Conservation (phyloP, 2,329 filamentous ascomycete species). For the Verticillium alfalfae region DNA sequence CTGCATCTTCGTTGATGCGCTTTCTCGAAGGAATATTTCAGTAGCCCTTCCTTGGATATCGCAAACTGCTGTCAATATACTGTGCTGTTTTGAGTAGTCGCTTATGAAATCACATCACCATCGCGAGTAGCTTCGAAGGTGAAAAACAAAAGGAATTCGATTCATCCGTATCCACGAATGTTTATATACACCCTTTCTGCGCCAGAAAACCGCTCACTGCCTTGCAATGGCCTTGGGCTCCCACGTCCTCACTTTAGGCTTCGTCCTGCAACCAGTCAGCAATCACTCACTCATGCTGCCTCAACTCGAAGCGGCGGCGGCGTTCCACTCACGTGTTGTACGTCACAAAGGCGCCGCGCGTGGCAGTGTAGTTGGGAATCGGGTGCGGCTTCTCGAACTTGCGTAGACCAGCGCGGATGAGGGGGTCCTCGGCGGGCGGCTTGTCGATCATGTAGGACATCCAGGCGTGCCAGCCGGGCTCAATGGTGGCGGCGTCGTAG, state of each 20-base stretch:
- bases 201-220: slow-evolving; percentile 4
- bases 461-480: slow-evolving; percentile 98
- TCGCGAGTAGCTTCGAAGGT: not conserved
- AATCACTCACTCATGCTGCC: not conserved
- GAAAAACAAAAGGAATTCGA: not conserved
- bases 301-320: not conserved
- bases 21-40: not conserved
- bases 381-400: slow-evolving; percentile 71
- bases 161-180: not conserved
- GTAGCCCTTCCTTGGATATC: not conserved
- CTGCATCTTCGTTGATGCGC: not conserved
- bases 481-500: slow-evolving; percentile 76
- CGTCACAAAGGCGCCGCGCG: slow-evolving; percentile 77
- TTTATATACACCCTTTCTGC: not conserved
- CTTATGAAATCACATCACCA: not conserved
- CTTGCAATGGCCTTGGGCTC: slow-evolving; percentile 30
- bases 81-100: not conserved
- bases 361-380: slow-evolving; percentile 69
- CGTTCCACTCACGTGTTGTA: slow-evolving; percentile 79
- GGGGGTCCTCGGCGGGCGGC: slow-evolving; percentile 70
- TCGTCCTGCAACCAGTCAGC: slow-evolving; percentile 30
- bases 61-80: not conserved
- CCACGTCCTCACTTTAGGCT: slow-evolving; percentile 50
- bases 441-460: slow-evolving; percentile 90
- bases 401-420: slow-evolving; percentile 62